Conservation (phyloP, 257 asterid genomes). For the Penstemon newberryi region DNA sequence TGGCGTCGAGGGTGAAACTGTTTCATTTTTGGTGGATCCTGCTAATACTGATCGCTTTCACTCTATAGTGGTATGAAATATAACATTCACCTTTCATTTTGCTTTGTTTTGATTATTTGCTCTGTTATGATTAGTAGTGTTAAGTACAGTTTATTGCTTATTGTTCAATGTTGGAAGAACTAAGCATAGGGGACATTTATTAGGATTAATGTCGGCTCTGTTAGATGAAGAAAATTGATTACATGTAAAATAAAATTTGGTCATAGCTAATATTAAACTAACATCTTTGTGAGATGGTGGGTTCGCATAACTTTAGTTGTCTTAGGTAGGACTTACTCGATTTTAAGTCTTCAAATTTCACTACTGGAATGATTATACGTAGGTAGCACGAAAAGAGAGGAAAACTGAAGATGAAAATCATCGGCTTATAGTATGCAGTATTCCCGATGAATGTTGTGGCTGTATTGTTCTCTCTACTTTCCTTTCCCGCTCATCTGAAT, state of each 20-base stretch:
- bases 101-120: neutral
- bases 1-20: constrained; percentile 77
- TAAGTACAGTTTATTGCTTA: neutral
- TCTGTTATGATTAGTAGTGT: neutral
- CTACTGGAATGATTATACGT: too few species aligned
- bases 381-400: too few species aligned
- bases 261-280: neutral
- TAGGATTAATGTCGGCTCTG: neutral
- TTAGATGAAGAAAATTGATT: neutral
- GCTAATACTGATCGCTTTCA: constrained; percentile 39
- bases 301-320: too few species aligned
- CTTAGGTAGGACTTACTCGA: too few species aligned
- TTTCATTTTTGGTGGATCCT: constrained; percentile 71
- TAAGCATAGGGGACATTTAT: neutral
- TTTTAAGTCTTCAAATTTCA: too few species aligned
- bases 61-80: constrained; percentile 51
- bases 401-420: too few species aligned
- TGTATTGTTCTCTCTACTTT: too few species aligned
- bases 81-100: too few species aligned
- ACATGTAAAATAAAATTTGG: neutral
- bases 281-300: too few species aligned
- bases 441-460: too few species aligned
- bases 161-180: constrained; percentile 5
- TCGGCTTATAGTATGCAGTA: too few species aligned
- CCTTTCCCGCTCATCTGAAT: too few species aligned